These are phyloP conservation scores for Chlorella vulgaris DNA, from an alignment of 139 green algal species.

Conservation along the genomic window DNA sequence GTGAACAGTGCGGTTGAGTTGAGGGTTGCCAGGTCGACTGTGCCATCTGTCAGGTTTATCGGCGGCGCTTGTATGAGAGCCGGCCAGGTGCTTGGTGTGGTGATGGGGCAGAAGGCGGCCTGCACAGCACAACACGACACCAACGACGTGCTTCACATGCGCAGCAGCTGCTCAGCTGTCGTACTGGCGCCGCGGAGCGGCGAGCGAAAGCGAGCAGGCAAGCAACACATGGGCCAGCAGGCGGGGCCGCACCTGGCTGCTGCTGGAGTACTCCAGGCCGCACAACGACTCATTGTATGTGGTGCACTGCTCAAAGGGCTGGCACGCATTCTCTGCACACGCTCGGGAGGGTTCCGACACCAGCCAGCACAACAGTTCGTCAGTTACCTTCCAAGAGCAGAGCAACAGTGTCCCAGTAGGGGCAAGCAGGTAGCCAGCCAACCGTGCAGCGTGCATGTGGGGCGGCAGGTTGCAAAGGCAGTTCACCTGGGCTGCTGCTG, in stretches of 20 bases:
- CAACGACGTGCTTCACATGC: too few species aligned
- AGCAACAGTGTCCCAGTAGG: too few species aligned
- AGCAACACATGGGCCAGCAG: too few species aligned
- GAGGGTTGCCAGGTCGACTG: not conserved
- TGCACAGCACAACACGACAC: too few species aligned
- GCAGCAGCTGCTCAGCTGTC: too few species aligned
- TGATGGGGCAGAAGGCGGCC: constrained; percentile 45
- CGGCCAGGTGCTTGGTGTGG: constrained; percentile 58
- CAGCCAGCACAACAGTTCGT: too few species aligned
- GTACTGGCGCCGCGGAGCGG: too few species aligned
- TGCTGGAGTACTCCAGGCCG: constrained; percentile 53
- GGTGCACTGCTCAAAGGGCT: constrained; percentile 44
- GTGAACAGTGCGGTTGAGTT: not conserved
- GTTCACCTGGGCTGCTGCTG: not conserved
- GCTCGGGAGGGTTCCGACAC: not conserved
- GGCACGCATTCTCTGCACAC: constrained; percentile 7
- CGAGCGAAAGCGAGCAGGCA: too few species aligned
- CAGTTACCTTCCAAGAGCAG: too few species aligned
- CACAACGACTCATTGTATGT: constrained; percentile 52
- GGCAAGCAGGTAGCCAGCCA: too few species aligned
- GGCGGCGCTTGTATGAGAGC: constrained; percentile 43
- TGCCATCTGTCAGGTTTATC: not conserved
- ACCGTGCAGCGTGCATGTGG: not conserved
- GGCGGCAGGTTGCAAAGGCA: not conserved
- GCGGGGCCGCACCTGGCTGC: constrained; percentile 39